Base-by-base conservation (phyloP, 306 rosid genomes). In the Malus sylvestris region DNA sequence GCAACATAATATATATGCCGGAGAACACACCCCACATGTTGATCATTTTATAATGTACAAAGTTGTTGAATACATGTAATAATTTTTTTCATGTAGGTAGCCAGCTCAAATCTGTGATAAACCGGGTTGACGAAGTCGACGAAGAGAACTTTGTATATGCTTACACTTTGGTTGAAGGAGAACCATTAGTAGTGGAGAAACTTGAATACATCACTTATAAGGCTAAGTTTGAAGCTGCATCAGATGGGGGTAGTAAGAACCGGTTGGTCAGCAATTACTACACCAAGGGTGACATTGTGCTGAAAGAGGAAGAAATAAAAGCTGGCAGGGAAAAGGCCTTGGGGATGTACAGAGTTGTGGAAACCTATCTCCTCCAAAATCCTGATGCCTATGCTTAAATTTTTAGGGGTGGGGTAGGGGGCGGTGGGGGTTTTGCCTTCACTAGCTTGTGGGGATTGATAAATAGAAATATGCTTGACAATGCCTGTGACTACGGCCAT, bases 261-360 rank as follows among this genome's bases (percentile, higher is more conserved):
- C 84, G 80, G 71, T 66, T 84, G 73, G 79, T 73, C 57, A 77
- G 38, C 72, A 84, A 80, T 32, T 82, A 81, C 75, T 55, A 71
- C 55, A 79, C 85, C 16, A 84, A 87, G 62, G 82, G 76, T 74
- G 86, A 75, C 67, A 18, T 72, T 38, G 80, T 74, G 80, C 71
- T 83, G 67, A 67, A 30, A 15, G 87, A 79, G 78, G 91, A 85
- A 62, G 83, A 83, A 30, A 75, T 85, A 23, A 85, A 69, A 85
- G 74, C 18, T 15, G 76, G 82, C 76, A 79, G 80, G 71, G 82
- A 77, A 62, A 85, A 52, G 76, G 68, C 81, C 25, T 23, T 85
- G 68, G 82, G 19, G 64, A 76, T 85, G 71, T 81, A 76, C 85
- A 87, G 80, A 78, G 64, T 73, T 52, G 82, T 78, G 63, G 85